Conservation (phyloP, 2,329 filamentous ascomycete species). For the Seiridium cupressi region DNA sequence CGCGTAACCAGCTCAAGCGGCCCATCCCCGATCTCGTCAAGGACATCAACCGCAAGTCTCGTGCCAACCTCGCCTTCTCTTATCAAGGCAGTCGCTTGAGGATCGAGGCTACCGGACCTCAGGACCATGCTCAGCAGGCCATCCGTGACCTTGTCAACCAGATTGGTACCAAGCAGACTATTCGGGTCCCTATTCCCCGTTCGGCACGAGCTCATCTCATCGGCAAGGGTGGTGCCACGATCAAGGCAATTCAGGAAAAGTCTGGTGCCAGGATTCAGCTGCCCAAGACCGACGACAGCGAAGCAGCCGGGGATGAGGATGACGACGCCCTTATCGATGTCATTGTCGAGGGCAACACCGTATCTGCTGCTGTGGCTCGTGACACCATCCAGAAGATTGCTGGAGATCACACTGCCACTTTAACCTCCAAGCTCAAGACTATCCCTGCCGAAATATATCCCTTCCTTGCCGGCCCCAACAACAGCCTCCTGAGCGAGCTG, state of each 20-base stretch:
- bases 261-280: slow-evolving; percentile 90
- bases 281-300: slow-evolving; percentile 71
- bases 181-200: slow-evolving; percentile 77
- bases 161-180: slow-evolving; percentile 79
- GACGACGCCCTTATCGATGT: slow-evolving; percentile 86
- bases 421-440: slow-evolving; percentile 76
- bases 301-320: slow-evolving; percentile 58
- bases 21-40: slow-evolving; percentile 82
- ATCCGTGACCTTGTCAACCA: slow-evolving; percentile 86
- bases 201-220: slow-evolving; percentile 89
- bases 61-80: slow-evolving; percentile 78
- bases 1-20: slow-evolving; percentile 76
- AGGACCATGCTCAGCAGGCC: slow-evolving; percentile 81
- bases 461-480: slow-evolving; percentile 83
- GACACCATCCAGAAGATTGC: slow-evolving; percentile 85
- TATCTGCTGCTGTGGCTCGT: slow-evolving; percentile 80
- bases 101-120: slow-evolving; percentile 83
- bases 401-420: slow-evolving; percentile 78
- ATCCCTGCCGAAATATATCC: slow-evolving; percentile 93
- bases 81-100: slow-evolving; percentile 68
- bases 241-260: slow-evolving; percentile 85
- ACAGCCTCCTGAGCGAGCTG: slow-evolving; percentile 64
- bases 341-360: slow-evolving; percentile 83
- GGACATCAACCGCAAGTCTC: slow-evolving; percentile 89
- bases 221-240: slow-evolving; percentile 84